Evolutionary conservation across 2,329 filamentous ascomycete genomes (phyloP).

Genomic region (Fusarium solani-melongenae): DNA sequence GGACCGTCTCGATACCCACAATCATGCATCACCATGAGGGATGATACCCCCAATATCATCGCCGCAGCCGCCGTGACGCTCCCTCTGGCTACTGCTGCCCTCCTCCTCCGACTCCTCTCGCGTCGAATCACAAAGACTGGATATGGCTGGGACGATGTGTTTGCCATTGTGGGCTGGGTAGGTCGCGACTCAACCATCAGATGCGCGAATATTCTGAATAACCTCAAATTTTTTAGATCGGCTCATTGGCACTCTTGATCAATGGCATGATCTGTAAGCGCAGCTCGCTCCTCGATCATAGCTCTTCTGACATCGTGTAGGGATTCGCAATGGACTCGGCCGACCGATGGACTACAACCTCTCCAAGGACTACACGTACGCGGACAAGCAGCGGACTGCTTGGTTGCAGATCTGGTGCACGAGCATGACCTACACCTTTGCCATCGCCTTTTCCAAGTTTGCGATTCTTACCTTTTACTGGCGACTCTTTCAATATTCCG

Average conservation of each 20-base stretch:
- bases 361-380: conserved; percentile 22
- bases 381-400: conserved; percentile 26
- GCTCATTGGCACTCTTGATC: conserved; percentile 30
- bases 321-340: conserved; percentile 26
- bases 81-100: conserved; percentile 31
- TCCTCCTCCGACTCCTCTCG: conserved; percentile 31
- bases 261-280: conserved; percentile 32
- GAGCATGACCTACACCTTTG: conserved; percentile 44
- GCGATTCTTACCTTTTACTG: conserved; percentile 46
- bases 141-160: conserved; percentile 35
- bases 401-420: conserved; percentile 41
- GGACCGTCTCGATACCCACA: neutral
- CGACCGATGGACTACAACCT: conserved; percentile 30
- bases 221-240: conserved; percentile 12
- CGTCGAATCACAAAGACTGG: conserved; percentile 37
- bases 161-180: conserved; percentile 39
- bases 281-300: neutral
- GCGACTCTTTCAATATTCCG: conserved; percentile 44
- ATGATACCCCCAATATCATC: conserved; percentile 39
- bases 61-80: conserved; percentile 34
- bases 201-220: neutral
- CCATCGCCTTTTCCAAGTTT: conserved; percentile 44
- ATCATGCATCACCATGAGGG: conserved; percentile 38
- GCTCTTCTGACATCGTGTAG: neutral
- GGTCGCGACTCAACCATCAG: neutral